phyloP scores from a whole-genome alignment of 306 rosid genomes.

The Acacia confusa region DNA sequence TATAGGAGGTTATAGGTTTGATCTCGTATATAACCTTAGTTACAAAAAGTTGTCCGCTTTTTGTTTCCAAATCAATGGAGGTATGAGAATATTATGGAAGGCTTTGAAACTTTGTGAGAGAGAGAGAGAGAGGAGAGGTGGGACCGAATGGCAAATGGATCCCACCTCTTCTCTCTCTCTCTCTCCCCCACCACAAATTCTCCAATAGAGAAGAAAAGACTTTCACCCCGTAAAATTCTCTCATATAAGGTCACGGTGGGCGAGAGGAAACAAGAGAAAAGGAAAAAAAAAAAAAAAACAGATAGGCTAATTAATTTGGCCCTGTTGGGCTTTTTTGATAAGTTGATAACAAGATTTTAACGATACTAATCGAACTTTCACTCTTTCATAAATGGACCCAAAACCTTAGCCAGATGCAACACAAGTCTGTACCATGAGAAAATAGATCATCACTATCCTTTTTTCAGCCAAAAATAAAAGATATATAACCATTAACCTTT shows the following conservation, averaged over 20 bases:
- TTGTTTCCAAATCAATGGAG: no score
- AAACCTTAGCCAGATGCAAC: background rate
- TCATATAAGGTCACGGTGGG: no score
- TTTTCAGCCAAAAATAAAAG: no score
- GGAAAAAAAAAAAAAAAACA: no score
- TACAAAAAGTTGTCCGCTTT: no score
- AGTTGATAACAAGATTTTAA: background rate
- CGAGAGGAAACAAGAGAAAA: no score
- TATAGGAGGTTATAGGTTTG: no score
- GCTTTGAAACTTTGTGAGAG: no score
- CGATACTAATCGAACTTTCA: background rate
- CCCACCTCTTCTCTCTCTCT: background rate
- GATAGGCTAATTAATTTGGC: no score
- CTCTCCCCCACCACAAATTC: background rate
- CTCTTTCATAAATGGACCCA: background rate
- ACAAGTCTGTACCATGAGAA: background rate
- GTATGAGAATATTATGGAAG: background rate
- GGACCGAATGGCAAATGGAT: background rate
- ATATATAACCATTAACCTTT: background rate
- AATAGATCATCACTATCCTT: background rate
- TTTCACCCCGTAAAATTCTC: background rate
- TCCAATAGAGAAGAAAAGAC: background rate
- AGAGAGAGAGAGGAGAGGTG: background rate
- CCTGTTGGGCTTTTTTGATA: no score
- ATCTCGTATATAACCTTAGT: no score